phyloP scores from a whole-genome alignment of 2,329 filamentous ascomycete species.

The Penicillium sp. region DNA sequence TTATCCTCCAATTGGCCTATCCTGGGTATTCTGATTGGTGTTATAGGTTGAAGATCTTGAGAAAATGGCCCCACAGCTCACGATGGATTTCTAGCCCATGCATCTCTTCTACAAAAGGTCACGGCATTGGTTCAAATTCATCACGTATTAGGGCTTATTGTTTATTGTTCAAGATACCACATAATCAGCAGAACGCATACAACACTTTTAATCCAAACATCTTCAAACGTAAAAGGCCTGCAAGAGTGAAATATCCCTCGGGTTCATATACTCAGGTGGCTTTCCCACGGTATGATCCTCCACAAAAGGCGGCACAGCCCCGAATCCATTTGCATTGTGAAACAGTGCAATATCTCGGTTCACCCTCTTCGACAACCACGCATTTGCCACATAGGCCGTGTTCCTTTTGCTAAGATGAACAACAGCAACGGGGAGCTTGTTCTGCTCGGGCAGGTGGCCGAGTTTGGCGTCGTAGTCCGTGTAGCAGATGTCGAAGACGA shows the following conservation, averaged over 20 bases:
- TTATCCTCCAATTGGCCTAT: background rate
- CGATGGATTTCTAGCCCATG: slow-evolving; percentile 72
- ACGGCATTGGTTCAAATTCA: slow-evolving; percentile 4
- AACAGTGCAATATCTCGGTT: slow-evolving; percentile 27
- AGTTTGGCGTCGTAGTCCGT: slow-evolving; percentile 22
- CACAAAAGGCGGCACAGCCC: slow-evolving; percentile 23
- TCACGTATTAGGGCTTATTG: slow-evolving; percentile 7
- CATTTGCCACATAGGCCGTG: slow-evolving; percentile 23
- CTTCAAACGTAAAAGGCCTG: slow-evolving; percentile 14
- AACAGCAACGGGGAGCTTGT: slow-evolving; percentile 26
- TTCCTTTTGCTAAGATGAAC: slow-evolving; percentile 27
- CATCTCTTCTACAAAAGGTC: background rate
- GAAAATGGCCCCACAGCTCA: slow-evolving; percentile 77
- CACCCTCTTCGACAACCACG: slow-evolving; percentile 23
- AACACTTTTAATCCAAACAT: background rate
- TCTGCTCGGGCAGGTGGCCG: slow-evolving; percentile 29
- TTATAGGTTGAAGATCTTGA: slow-evolving; percentile 81
- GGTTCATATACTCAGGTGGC: slow-evolving; percentile 22
- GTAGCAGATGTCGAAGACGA: slow-evolving; percentile 30
- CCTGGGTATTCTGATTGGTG: slow-evolving; percentile 3
- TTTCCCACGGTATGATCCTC: slow-evolving; percentile 25
- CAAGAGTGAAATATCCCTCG: slow-evolving; percentile 25
- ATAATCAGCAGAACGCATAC: background rate
- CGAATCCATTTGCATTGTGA: slow-evolving; percentile 28
- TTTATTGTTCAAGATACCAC: slow-evolving; percentile 28